Conservation (phyloP, 2,329 filamentous ascomycete species). For the Hymenoscyphus salicellus region DNA sequence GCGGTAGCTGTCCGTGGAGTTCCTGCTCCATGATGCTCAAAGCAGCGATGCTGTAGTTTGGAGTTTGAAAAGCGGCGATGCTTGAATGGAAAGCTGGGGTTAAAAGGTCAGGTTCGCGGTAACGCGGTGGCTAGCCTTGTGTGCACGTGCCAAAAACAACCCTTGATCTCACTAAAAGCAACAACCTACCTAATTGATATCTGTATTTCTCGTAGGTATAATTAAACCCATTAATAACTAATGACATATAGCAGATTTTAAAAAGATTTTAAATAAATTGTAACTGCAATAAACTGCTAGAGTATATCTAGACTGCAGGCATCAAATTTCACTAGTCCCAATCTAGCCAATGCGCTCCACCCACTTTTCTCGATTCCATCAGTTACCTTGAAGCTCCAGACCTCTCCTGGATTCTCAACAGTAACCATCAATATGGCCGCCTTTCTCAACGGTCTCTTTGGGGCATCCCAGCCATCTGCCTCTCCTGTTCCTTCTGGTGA, state of each 20-base stretch:
- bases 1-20: background rate
- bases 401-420: background rate
- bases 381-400: background rate
- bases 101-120: background rate
- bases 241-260: too few relatives aligned
- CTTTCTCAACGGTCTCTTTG: conserved; percentile 58
- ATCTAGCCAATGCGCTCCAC: background rate
- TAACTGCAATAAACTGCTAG: too few relatives aligned
- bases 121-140: background rate
- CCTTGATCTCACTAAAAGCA: too few relatives aligned
- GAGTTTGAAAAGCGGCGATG: conserved; percentile 1
- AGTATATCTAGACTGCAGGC: background rate
- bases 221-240: too few relatives aligned
- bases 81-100: background rate
- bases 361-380: background rate
- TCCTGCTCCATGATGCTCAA: conserved; percentile 1
- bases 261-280: too few relatives aligned
- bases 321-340: background rate
- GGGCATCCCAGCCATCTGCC: conserved; percentile 60
- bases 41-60: conserved; percentile 3
- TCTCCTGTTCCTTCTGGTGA: conserved; percentile 53
- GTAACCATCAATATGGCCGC: conserved; percentile 32
- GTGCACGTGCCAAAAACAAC: background rate
- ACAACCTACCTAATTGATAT: too few relatives aligned
- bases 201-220: too few relatives aligned